Percentiles rank a stretch among this genome's conserved stretches.
These are phyloP conservation scores for Pseudohalonectria lignicola DNA, from an alignment of 2,329 filamentous ascomycete genomes.

Conservation along the genomic window DNA sequence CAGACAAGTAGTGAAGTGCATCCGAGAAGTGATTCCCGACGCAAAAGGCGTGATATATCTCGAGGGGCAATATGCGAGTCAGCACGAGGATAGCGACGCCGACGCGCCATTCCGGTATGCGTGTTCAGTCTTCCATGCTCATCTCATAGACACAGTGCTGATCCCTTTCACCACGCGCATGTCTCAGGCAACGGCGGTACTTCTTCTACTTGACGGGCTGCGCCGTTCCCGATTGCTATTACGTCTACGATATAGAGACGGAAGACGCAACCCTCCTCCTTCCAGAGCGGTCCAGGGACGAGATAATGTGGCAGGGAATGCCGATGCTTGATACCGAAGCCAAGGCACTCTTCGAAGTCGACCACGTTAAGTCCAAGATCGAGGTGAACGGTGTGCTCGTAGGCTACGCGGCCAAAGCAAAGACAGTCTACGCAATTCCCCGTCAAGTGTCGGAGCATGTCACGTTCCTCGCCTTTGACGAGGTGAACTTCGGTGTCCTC, in stretches of 20 bases:
- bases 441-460: constrained; percentile 64
- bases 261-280: constrained; percentile 79
- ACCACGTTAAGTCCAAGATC: constrained; percentile 60
- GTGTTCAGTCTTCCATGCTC: constrained; percentile 2
- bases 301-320: constrained; percentile 87
- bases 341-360: constrained; percentile 66
- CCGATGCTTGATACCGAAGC: constrained; percentile 71
- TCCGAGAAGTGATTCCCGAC: constrained; percentile 55
- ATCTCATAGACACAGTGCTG: too few species aligned
- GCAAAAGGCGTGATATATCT: constrained; percentile 71
- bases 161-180: not conserved
- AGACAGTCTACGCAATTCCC: constrained; percentile 60
- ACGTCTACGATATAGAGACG: constrained; percentile 68
- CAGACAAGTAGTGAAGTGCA: constrained; percentile 68
- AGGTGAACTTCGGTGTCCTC: constrained; percentile 45
- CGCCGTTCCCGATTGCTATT: constrained; percentile 66
- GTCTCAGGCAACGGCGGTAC: constrained; percentile 67
- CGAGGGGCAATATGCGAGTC: constrained; percentile 68
- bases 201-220: constrained; percentile 94
- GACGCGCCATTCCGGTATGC: constrained; percentile 67
- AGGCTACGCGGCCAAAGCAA: constrained; percentile 25
- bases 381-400: constrained; percentile 68
- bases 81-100: constrained; percentile 86
- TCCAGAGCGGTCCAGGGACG: constrained; percentile 76
- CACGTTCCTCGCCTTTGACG: constrained; percentile 59